phyloP scores from a whole-genome alignment of 169 alveolate genomes.

The Cryptosporidium bovis region DNA sequence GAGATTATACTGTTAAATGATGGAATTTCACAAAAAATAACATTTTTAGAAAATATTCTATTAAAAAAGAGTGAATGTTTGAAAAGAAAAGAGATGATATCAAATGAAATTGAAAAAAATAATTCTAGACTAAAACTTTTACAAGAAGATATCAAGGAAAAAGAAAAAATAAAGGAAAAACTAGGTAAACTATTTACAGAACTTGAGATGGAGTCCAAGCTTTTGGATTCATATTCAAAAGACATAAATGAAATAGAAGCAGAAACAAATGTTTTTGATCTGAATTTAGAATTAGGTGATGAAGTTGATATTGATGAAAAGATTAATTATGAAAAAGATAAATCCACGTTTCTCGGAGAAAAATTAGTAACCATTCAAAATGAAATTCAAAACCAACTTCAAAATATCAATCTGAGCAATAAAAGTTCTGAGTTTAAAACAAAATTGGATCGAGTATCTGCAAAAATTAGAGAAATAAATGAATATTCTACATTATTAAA shows the following conservation, averaged over 20 bases:
- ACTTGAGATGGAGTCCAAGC: neutral
- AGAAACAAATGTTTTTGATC: neutral
- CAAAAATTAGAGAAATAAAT: conserved; percentile 28
- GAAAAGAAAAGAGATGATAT: conserved; percentile 14
- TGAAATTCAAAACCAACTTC: conserved; percentile 9
- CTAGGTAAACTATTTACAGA: conserved; percentile 22
- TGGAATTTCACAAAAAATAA: conserved; percentile 15
- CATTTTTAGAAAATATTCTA: conserved; percentile 8
- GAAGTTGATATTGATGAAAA: neutral
- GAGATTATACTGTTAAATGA: conserved; percentile 33
- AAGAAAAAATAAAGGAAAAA: neutral
- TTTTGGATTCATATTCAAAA: neutral
- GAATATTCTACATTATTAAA: neutral
- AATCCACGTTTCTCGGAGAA: neutral
- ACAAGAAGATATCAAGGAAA: neutral
- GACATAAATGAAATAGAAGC: conserved; percentile 18
- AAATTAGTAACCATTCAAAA: neutral
- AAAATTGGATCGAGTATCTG: neutral
- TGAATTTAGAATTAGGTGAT: neutral
- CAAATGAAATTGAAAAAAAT: neutral
- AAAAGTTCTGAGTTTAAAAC: neutral
- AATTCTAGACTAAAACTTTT: neutral
- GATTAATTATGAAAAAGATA: neutral
- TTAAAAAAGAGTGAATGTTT: conserved; percentile 27
- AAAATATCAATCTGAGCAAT: neutral